Percentiles rank a stretch among this genome's conserved stretches.
phyloP scores from a whole-genome alignment of 2,329 filamentous ascomycete genomes.

The Neopestalotiopsis sp. region DNA sequence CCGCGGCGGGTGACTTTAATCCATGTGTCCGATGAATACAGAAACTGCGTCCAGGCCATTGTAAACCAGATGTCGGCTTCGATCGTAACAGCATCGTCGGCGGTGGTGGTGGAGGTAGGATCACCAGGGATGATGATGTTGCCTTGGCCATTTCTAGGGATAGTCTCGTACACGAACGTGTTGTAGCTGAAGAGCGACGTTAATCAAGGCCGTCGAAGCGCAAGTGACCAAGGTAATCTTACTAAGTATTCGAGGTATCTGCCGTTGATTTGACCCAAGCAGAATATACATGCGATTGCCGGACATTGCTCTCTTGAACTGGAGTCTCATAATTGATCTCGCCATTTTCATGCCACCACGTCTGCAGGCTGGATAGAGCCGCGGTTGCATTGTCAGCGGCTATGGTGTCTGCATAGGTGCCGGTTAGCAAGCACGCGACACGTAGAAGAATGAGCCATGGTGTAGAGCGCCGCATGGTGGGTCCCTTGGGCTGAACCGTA shows the following conservation, averaged over 20 bases:
- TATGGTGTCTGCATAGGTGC: not conserved
- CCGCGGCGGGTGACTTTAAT: constrained; percentile 30
- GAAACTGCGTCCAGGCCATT: constrained; percentile 44
- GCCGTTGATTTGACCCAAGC: constrained; percentile 20
- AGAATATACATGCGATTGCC: constrained; percentile 26
- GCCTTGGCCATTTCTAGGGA: constrained; percentile 42
- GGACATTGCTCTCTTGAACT: constrained; percentile 22
- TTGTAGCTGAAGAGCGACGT: constrained; percentile 22
- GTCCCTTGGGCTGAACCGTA: not conserved
- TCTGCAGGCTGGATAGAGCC: constrained; percentile 14
- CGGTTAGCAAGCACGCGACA: not conserved
- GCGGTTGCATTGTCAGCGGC: constrained; percentile 17
- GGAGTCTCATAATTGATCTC: constrained; percentile 24
- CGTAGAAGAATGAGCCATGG: not conserved
- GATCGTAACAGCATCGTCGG: constrained; percentile 37
- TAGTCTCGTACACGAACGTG: constrained; percentile 43
- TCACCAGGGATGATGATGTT: constrained; percentile 32
- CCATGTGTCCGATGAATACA: constrained; percentile 29
- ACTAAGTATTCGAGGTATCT: constrained; percentile 20
- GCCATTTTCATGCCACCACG: constrained; percentile 27
- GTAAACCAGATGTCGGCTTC: constrained; percentile 36
- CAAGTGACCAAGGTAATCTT: not conserved
- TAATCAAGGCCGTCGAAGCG: not conserved
- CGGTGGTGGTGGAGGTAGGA: constrained; percentile 22
- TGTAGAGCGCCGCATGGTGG: not conserved